A percentile compares a stretch with the other conserved stretches of the same genome.
Evolutionary conservation across 441 rosid genomes (phyloP).

Genomic region (Rhodomyrtus psidioides): DNA sequence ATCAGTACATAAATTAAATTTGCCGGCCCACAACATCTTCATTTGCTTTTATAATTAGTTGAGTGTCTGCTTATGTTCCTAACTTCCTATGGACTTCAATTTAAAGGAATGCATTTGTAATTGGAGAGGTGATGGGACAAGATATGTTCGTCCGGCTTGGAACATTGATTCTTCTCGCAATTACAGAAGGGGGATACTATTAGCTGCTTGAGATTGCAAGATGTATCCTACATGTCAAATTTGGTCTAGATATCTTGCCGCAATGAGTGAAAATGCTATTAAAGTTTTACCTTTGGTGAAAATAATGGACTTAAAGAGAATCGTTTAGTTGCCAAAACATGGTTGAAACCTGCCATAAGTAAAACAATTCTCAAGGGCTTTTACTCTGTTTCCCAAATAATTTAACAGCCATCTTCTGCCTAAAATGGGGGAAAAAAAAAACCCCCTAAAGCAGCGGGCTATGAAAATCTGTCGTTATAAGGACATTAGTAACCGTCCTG

Average conservation of each 20-base stretch:
- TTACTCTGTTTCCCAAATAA: neutral
- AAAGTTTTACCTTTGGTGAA: neutral
- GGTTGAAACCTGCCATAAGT: neutral
- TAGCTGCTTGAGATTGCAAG: neutral
- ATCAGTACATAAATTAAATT: neutral
- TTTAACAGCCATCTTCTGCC: neutral
- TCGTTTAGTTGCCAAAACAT: no score
- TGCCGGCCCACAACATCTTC: neutral
- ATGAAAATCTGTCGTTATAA: neutral
- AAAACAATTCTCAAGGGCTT: neutral
- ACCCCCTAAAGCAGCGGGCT: neutral
- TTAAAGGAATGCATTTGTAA: neutral
- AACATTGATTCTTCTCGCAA: neutral
- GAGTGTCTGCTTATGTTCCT: neutral
- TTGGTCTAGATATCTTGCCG: neutral
- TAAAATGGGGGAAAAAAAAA: neutral
- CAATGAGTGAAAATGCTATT: neutral
- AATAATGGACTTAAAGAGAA: no score
- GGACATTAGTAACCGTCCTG: neutral
- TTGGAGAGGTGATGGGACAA: neutral
- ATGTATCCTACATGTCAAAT: neutral
- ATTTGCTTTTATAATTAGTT: neutral
- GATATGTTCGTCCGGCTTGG: neutral
- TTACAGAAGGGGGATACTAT: neutral
- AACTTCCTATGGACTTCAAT: neutral